Evolutionary conservation across 164 flowering plant genomes (phyloP).

Genomic region (Berberis vulgaris): DNA sequence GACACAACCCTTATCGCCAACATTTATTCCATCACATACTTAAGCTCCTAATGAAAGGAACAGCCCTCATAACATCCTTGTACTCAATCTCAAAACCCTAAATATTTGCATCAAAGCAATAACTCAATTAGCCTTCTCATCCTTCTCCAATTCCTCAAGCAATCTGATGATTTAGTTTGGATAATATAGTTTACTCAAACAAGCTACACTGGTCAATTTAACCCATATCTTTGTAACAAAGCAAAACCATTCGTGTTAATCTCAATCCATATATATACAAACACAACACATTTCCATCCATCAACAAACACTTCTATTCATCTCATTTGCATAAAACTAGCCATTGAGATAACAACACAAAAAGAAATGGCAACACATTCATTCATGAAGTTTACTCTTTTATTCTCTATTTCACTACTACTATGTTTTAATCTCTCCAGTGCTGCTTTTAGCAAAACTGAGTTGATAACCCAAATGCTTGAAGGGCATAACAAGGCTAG

Average conservation of each 20-base stretch:
- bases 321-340: too few species aligned
- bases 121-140: too few species aligned
- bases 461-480: slow-evolving; percentile 10
- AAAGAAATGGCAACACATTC: slow-evolving; percentile 1
- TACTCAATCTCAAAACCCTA: too few species aligned
- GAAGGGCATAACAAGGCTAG: slow-evolving; percentile 18
- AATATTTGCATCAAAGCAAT: too few species aligned
- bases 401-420: not conserved
- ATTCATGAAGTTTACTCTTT: not conserved
- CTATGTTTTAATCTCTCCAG: not conserved
- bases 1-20: too few species aligned
- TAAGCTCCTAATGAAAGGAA: too few species aligned
- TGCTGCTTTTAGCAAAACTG: slow-evolving; percentile 2
- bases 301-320: not conserved
- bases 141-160: too few species aligned
- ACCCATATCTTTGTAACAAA: not conserved
- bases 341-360: too few species aligned
- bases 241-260: not conserved
- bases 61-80: too few species aligned
- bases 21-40: too few species aligned
- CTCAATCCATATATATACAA: not conserved
- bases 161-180: too few species aligned
- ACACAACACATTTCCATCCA: not conserved
- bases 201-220: not conserved
- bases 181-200: not conserved